Percentiles rank a stretch among this genome's conserved stretches.
phyloP scores from a whole-genome alignment of 2,329 filamentous ascomycete species.

The Xylaria sp. region DNA sequence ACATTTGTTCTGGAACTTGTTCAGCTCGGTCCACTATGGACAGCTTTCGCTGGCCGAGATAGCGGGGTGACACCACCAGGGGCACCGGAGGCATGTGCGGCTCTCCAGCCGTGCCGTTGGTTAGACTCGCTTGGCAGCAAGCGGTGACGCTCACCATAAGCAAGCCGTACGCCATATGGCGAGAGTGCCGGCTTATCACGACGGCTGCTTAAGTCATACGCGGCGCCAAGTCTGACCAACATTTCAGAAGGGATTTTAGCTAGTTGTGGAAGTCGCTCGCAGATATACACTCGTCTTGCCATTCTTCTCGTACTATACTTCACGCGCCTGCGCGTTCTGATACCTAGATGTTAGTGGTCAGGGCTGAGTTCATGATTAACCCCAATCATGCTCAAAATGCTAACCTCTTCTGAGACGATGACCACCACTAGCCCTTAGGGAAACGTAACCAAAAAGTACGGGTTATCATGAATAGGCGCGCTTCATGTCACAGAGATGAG shows the following conservation, averaged over 20 bases:
- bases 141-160: neutral
- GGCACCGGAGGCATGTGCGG: conserved; percentile 4
- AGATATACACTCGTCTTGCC: conserved; percentile 9
- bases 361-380: neutral
- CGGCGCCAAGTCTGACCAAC: conserved; percentile 21
- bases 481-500: no score
- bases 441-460: neutral
- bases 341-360: conserved; percentile 14
- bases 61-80: conserved; percentile 2
- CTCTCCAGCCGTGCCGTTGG: conserved; percentile 17
- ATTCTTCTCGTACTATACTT: neutral
- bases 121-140: neutral
- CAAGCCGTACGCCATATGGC: neutral
- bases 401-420: neutral
- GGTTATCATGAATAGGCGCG: neutral
- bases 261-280: conserved; percentile 11
- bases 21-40: conserved; percentile 13
- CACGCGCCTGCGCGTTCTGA: neutral
- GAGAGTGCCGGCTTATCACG: neutral
- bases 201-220: neutral
- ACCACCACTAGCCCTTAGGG: neutral
- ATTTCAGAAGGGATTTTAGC: conserved; percentile 25
- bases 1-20: neutral
- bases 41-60: conserved; percentile 17
- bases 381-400: neutral